Base-by-base conservation (phyloP, 768 basidiomycete species). In the Lyophyllum decastes region DNA sequence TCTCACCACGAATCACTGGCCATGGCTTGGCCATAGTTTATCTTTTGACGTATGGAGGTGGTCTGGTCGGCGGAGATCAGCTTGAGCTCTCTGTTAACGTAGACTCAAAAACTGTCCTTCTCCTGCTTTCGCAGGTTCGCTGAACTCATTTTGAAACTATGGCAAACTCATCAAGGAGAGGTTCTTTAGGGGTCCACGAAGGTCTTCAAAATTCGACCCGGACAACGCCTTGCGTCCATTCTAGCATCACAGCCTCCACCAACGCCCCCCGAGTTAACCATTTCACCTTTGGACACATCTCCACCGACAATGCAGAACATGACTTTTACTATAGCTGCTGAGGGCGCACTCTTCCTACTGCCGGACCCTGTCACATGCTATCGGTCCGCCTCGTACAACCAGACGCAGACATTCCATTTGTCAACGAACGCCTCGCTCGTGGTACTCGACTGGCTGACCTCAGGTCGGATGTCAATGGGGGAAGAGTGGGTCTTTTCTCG, bases 291-390 rank as follows among this genome's bases (percentile, higher is more conserved):
- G 38, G 47, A 7, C 48, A 24, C 19, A 21, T 34, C 27, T 27
- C 50, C 48, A 47, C 61, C 72, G 49, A 95, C 92, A 6, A 77
- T 72, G 40, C 92, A 95, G 68, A 76, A 75, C n/a, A 75, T 90
- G 67, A 77, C 81, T 40, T 85, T 87, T 51, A 73, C 66, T 9
- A 71, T 97, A 48, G 73, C 77, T 4, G 65, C 82, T 1, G 66
- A 71, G 0, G 78, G 87, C 38, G 76, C 82, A 2, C 78, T 98
- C 49, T 84, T 95, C 66, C 80, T 97, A 48, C 84, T 98, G 26
- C 95, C 95, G 1, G 91, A 96, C 66, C 93, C 95, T 22, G 92
- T 97, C 48, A 94, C 95, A 21, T 97, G 95, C 72, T 98, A 96
- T 75, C 83, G 84, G 25, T 78, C 80, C 21, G 92, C 96, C 8